A percentile compares a stretch with the other conserved stretches of the same genome.
These are phyloP conservation scores for Paramecium caudatum DNA, from an alignment of 73 alveolate genomes.

Conservation along the genomic window DNA sequence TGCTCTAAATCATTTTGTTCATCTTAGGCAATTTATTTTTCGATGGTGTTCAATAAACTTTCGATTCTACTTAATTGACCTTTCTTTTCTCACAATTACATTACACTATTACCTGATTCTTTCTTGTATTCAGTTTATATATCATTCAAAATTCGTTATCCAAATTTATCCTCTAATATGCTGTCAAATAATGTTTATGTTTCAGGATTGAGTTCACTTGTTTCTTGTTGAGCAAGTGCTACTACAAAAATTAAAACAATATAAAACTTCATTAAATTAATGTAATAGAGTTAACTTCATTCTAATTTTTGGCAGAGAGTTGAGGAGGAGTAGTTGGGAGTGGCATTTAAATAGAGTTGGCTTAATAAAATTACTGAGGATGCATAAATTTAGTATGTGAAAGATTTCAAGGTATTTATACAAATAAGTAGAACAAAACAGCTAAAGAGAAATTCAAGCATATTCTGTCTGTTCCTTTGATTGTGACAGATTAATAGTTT, in stretches of 20 bases:
- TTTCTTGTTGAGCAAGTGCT: background rate
- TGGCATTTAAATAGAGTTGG: background rate
- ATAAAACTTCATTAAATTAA: conserved; percentile 18
- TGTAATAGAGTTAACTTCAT: background rate
- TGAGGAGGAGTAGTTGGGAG: background rate
- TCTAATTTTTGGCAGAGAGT: conserved; percentile 57
- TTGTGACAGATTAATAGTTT: conserved; percentile 21
- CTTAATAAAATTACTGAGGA: conserved; percentile 33
- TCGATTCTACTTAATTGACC: background rate
- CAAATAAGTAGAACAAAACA: background rate
- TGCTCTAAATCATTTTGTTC: conserved; percentile 25
- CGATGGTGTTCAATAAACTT: conserved; percentile 26
- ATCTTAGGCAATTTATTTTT: conserved; percentile 29
- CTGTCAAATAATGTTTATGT: background rate
- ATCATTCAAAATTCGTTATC: background rate
- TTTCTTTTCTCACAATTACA: conserved; percentile 5
- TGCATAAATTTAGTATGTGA: conserved; percentile 21
- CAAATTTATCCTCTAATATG: background rate
- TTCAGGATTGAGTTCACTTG: background rate
- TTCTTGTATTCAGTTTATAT: conserved; percentile 7
- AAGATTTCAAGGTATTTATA: background rate
- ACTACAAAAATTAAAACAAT: conserved; percentile 33
- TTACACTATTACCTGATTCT: background rate
- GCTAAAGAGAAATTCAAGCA: conserved; percentile 43
- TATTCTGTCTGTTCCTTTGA: conserved; percentile 46